These are phyloP conservation scores for Paecilomyces fulvus DNA, from an alignment of 2,329 filamentous ascomycete species.

Conservation along the genomic window DNA sequence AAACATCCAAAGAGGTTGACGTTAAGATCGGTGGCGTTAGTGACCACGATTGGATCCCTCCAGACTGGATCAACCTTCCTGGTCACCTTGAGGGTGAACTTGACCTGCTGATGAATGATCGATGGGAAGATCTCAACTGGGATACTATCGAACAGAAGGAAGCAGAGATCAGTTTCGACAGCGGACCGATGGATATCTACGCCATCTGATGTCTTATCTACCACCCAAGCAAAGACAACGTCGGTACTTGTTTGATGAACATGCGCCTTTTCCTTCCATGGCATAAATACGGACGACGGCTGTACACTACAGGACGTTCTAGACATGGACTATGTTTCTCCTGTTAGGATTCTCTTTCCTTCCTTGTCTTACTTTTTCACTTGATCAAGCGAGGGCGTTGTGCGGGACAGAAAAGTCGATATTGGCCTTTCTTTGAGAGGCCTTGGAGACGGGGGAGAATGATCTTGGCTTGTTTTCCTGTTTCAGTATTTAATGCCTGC, in stretches of 20 bases:
- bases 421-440: slow-evolving; percentile 1
- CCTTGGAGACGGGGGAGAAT: background rate
- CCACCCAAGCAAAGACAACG: slow-evolving; percentile 5
- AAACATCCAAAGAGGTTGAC: slow-evolving; percentile 22
- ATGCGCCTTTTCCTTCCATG: slow-evolving; percentile 8
- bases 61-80: slow-evolving; percentile 25
- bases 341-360: slow-evolving; percentile 5
- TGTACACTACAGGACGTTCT: slow-evolving; percentile 1
- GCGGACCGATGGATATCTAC: slow-evolving; percentile 18
- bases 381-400: slow-evolving; percentile 16
- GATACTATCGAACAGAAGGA: slow-evolving; percentile 27
- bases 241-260: slow-evolving; percentile 1
- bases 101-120: slow-evolving; percentile 15
- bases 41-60: slow-evolving; percentile 23
- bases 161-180: slow-evolving; percentile 16
- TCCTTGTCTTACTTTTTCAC: slow-evolving; percentile 1
- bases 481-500: background rate
- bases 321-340: background rate
- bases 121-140: slow-evolving; percentile 31
- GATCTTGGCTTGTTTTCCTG: background rate
- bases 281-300: slow-evolving; percentile 12
- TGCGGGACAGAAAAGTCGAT: slow-evolving; percentile 9
- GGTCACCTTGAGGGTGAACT: slow-evolving; percentile 15
- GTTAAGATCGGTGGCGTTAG: slow-evolving; percentile 17
- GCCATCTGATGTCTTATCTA: slow-evolving; percentile 14